Evolutionary conservation across 148 eudicot genomes (phyloP).

Genomic region (Cornus suecica): DNA sequence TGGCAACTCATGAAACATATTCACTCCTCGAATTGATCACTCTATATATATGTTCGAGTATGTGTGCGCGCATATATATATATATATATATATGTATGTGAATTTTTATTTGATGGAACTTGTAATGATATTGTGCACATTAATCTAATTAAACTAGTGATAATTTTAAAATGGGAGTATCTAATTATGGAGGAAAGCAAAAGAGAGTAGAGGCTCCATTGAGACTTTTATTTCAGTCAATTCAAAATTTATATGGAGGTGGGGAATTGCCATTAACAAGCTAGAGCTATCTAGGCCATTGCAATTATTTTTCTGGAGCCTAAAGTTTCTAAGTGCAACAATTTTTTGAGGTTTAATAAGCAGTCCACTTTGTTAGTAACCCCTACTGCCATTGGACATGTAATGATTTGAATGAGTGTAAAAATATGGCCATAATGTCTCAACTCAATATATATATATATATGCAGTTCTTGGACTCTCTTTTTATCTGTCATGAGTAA

Average conservation of each 20-base stretch:
- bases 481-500: not conserved
- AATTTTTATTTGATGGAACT: too few species aligned
- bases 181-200: not conserved
- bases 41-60: too few species aligned
- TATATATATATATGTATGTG: too few species aligned
- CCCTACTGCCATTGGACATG: not conserved
- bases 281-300: not conserved
- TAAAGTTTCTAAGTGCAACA: not conserved
- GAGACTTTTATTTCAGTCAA: not conserved
- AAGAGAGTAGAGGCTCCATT: not conserved
- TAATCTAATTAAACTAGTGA: not conserved
- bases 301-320: not conserved
- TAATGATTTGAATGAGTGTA: not conserved
- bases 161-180: too few species aligned
- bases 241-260: not conserved
- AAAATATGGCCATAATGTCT: not conserved
- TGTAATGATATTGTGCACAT: too few species aligned
- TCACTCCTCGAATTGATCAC: too few species aligned
- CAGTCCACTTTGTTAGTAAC: not conserved
- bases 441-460: too few species aligned
- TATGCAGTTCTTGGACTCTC: not conserved
- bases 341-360: not conserved
- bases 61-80: too few species aligned
- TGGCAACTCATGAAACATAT: too few species aligned
- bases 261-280: not conserved